Base-by-base conservation (phyloP, 805 yeast genomes). In the Nakazawaea sp. region DNA sequence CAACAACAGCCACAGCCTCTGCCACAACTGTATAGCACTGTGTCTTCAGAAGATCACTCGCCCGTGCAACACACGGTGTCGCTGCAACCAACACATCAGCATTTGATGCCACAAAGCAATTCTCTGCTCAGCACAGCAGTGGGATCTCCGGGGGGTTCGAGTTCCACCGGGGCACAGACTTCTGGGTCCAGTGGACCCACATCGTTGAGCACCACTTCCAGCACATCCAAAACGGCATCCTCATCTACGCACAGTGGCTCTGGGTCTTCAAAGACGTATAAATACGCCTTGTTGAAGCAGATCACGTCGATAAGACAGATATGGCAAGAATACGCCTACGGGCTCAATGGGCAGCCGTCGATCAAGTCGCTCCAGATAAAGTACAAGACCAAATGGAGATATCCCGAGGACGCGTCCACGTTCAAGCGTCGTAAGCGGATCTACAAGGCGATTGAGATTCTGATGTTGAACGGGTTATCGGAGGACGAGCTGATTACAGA, bases 321-420 rank as follows among this genome's bases (percentile, higher is more conserved):
- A 15, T 75, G 81, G 81, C 61, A 64, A 44, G 81, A 75, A 50
- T 75, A 72, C 42, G 64, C 70, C 4, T 64, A 66, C 37, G 79
- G 80, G 0, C 43, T 68, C 5, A 61, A 68, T 36, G 72, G 65
- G 3, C 74, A 72, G 45, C 78, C 78, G 0, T 70, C 79, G 3
- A 61, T 74, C 27, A 65, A 64, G 42, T 56, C 66, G 10, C 53
- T 75, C 51, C 79, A 75, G 46, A 40, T 49, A 5, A 62, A 68
- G 42, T 75, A 64, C 44, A 69, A 68, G 35, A 65, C 77, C 1
- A 66, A 68, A 25, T 75, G 81, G 81, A 62, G 81, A 50, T 41
- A 63, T 33, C 62, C 70, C 8, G 76, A 78, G 0, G 70, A 70
- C 21, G 66, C 68, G 37, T 67, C 75, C 43, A 67, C 76, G 31